Conservation (phyloP, 257 asterid genomes). For the Anisodus tanguticus region DNA sequence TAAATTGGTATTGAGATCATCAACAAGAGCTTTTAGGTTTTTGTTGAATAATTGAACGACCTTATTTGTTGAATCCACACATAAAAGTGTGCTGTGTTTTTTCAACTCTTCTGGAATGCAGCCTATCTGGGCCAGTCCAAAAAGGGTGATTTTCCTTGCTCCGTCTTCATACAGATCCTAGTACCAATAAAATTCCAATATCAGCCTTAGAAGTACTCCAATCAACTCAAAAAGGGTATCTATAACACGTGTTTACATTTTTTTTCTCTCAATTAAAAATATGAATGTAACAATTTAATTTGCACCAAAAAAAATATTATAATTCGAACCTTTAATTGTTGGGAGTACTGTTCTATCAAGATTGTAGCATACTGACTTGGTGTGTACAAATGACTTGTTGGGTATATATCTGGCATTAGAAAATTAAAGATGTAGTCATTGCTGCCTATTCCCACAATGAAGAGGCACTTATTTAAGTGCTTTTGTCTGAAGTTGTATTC, state of each 20-base stretch:
- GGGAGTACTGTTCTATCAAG: constrained; percentile 38
- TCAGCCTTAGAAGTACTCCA: neutral
- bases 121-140: constrained; percentile 55
- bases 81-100: constrained; percentile 36
- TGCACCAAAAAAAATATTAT: neutral
- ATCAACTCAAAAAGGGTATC: too few species aligned
- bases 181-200: neutral
- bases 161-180: constrained; percentile 51
- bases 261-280: too few species aligned
- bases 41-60: constrained; percentile 42
- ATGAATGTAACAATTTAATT: too few species aligned
- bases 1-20: constrained; percentile 40
- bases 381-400: constrained; percentile 31
- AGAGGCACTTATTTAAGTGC: constrained; percentile 50
- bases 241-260: too few species aligned
- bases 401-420: constrained; percentile 35
- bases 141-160: constrained; percentile 58
- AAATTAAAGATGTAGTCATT: constrained; percentile 69
- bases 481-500: neutral
- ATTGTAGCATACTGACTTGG: constrained; percentile 46
- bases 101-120: constrained; percentile 44
- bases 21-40: constrained; percentile 43
- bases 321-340: constrained; percentile 31
- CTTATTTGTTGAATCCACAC: constrained; percentile 48
- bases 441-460: constrained; percentile 57